phyloP scores from a whole-genome alignment of 2,329 filamentous ascomycete genomes.

The Aureobasidium musti region DNA sequence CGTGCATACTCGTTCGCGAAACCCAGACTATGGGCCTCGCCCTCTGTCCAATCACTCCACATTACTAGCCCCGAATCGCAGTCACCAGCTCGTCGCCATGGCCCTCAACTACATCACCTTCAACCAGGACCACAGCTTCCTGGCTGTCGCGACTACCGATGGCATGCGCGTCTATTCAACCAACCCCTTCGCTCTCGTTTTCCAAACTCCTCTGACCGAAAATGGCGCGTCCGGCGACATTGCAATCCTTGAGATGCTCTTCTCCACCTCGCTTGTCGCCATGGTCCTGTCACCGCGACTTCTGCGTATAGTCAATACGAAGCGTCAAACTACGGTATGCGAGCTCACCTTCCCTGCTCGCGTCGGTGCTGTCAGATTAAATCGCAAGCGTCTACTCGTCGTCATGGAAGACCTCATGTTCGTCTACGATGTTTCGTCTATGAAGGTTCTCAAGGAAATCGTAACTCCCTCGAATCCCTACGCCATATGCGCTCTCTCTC shows the following conservation, averaged over 20 bases:
- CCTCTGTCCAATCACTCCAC: background rate
- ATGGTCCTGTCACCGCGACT: slow-evolving; percentile 89
- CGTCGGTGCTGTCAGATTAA: slow-evolving; percentile 88
- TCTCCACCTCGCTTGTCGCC: slow-evolving; percentile 94
- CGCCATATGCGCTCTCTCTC: slow-evolving; percentile 78
- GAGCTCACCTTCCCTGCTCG: slow-evolving; percentile 98
- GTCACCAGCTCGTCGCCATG: slow-evolving; percentile 11
- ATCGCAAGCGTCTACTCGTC: slow-evolving; percentile 89
- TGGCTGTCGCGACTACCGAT: slow-evolving; percentile 94
- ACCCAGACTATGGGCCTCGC: slow-evolving; percentile 9
- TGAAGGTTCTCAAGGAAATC: slow-evolving; percentile 91
- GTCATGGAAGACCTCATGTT: slow-evolving; percentile 96
- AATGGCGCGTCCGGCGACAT: slow-evolving; percentile 66
- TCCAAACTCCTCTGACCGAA: slow-evolving; percentile 75
- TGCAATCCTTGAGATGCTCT: slow-evolving; percentile 96
- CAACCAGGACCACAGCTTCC: slow-evolving; percentile 97
- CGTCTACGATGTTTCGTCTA: slow-evolving; percentile 97
- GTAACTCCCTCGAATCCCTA: slow-evolving; percentile 90
- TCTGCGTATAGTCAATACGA: slow-evolving; percentile 95
- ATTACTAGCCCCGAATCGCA: background rate
- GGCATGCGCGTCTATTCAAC: slow-evolving; percentile 97
- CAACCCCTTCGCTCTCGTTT: slow-evolving; percentile 92
- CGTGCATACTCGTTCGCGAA: background rate
- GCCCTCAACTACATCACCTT: slow-evolving; percentile 96
- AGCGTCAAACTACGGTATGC: slow-evolving; percentile 87